These are phyloP conservation scores for Puccinia hordei DNA, from an alignment of 1,284 basidiomycete genomes.

Conservation along the genomic window DNA sequence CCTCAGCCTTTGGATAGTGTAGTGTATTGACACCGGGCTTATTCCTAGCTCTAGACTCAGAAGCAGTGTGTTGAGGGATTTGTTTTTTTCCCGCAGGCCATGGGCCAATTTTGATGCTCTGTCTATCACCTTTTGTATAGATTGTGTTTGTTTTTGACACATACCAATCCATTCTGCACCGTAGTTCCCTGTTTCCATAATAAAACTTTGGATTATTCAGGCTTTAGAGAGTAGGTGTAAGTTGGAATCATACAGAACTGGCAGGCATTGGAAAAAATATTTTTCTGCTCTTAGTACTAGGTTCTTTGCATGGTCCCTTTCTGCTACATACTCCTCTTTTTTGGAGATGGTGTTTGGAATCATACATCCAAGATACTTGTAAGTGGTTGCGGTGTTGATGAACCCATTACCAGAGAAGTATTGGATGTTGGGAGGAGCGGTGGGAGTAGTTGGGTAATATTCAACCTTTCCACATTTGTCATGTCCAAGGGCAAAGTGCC, in stretches of 20 bases:
- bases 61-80: neutral
- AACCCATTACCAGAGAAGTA: neutral
- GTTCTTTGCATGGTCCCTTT: neutral
- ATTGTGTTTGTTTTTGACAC: neutral
- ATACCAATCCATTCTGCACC: constrained; percentile 4
- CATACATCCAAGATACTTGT: constrained; percentile 13
- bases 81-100: neutral
- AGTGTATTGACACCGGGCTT: neutral
- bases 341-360: neutral
- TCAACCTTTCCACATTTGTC: constrained; percentile 9
- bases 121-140: neutral
- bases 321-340: neutral
- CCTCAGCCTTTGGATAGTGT: neutral
- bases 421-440: no score
- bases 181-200: neutral
- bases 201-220: neutral
- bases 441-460: neutral
- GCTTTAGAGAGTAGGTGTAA: neutral
- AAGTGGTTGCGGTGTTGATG: neutral
- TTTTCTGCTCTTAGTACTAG: neutral
- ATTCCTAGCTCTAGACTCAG: constrained; percentile 6
- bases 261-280: neutral
- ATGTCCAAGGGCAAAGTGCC: constrained; percentile 34
- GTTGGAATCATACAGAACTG: neutral
- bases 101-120: neutral